Evolutionary conservation across 176 grass and related monocot genomes (phyloP).

Genomic region (Bonia amplexicaulis): DNA sequence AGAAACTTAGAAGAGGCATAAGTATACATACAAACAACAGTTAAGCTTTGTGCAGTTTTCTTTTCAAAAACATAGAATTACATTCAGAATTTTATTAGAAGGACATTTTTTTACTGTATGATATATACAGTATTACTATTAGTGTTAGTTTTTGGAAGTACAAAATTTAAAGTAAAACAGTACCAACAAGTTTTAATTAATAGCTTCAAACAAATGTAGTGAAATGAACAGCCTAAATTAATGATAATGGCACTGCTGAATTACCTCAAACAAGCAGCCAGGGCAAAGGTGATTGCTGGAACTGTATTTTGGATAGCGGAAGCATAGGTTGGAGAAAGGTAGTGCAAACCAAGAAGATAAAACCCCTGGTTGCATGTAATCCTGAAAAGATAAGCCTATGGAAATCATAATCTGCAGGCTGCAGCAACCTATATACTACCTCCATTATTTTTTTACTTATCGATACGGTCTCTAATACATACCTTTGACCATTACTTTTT

Average conservation of each 20-base stretch:
- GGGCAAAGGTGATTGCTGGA: slow-evolving; percentile 56
- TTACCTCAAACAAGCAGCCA: slow-evolving; percentile 56
- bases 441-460: too few species aligned
- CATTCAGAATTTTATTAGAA: not conserved
- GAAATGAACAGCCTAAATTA: not conserved
- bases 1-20: not conserved
- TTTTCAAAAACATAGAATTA: not conserved
- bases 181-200: not conserved
- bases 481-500: too few species aligned
- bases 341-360: slow-evolving; percentile 54
- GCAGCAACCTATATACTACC: not conserved
- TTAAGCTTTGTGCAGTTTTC: not conserved
- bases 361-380: slow-evolving; percentile 74
- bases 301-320: slow-evolving; percentile 68
- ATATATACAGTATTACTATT: not conserved
- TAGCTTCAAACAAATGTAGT: not conserved
- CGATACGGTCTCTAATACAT: too few species aligned
- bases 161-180: too few species aligned
- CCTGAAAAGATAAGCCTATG: slow-evolving; percentile 16
- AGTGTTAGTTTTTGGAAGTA: not conserved
- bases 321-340: slow-evolving; percentile 74
- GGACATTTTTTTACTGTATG: not conserved
- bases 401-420: not conserved
- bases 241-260: not conserved
- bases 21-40: not conserved